A percentile compares a stretch with the other conserved stretches of the same genome.
phyloP scores from a whole-genome alignment of 306 rosid genomes.

The Quercus mongolica region DNA sequence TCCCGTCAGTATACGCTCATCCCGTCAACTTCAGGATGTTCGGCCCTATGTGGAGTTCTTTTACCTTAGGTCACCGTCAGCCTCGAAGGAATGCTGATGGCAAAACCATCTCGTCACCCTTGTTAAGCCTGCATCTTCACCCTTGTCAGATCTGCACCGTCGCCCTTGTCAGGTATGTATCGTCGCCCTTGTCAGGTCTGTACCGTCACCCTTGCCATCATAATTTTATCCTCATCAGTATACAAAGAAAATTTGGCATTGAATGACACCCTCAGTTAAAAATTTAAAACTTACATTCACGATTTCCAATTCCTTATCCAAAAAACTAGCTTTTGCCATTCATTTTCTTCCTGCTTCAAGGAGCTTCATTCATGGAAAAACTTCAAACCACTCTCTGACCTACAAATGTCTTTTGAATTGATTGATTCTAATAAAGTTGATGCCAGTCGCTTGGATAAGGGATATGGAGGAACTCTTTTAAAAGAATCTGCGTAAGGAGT shows the following conservation, averaged over 20 bases:
- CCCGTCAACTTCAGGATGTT: too few species aligned
- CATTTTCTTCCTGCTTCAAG: conserved; percentile 41
- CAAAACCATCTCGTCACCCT: too few species aligned
- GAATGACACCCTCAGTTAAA: background rate
- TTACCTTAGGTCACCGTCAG: too few species aligned
- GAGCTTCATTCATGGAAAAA: conserved; percentile 23
- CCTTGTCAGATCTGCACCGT: too few species aligned
- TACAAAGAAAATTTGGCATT: background rate
- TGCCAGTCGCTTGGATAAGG: conserved; percentile 59
- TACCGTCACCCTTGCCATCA: too few species aligned
- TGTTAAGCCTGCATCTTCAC: too few species aligned
- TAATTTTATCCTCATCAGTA: too few species aligned
- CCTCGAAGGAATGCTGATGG: too few species aligned
- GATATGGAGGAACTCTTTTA: conserved; percentile 65
- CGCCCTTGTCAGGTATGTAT: too few species aligned
- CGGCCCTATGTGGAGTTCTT: too few species aligned
- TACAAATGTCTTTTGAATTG: conserved; percentile 35
- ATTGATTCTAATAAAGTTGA: conserved; percentile 40
- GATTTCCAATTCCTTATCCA: conserved; percentile 52
- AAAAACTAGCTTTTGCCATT: conserved; percentile 56
- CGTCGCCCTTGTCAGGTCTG: too few species aligned
- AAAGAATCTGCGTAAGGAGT: conserved; percentile 26
- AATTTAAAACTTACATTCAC: conserved; percentile 30
- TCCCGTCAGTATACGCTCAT: too few species aligned
- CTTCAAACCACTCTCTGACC: conserved; percentile 11